Evolutionary conservation across 2,329 filamentous ascomycete genomes (phyloP), one percentile per base, ranked within the genome.

Genomic region (Aureobasidium sp.): DNA sequence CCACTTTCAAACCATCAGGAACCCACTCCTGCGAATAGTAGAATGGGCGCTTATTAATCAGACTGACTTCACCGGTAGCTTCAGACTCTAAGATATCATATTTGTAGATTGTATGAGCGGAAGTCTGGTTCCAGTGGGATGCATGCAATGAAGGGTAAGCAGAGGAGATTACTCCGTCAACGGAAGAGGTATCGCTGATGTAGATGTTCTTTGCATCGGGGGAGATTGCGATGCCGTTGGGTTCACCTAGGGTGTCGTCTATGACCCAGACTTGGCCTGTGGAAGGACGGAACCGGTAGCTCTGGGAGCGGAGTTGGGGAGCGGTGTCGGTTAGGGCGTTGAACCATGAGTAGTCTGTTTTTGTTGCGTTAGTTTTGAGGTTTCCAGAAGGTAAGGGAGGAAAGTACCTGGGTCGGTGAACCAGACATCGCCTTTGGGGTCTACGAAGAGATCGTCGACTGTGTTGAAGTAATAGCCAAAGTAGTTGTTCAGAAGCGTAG

Each of bases 391-490:
- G n/a, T n/a, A 14, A 21, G 10, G 3, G 16, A 3, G 34, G 34
- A 9, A 2, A 42, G 39, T 42, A 42, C 39, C 60, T 0, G 77
- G 75, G 64, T 81, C 78, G 0, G 78, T 80, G 68, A 81, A 81
- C 77, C 78, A 81, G 47, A 81, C 70, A 44, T 78, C 75, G 50
- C 76, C 77, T 0, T 73, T 74, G 4, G 68, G 64, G 36, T 77
- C 74, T 44, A 79, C 73, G 14, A 49, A 49, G 4, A 49, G 47
- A 53, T 80, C 77, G 66, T 79, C 75, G 53, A 77, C 66, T 25
- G 68, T 71, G 65, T 72, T 74, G 67, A 79, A 75, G 68, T 78
- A 76, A 66, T 73, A 76, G 34, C 78, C 78, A 50, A 75, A 77
- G 68, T 75, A 80, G 65, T 75, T 78, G 61, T 77, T 79, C 11